Percentiles rank a stretch among this genome's conserved stretches.
Conservation (phyloP, 202 grass and related monocot genomes). For the Carex arenaria region DNA sequence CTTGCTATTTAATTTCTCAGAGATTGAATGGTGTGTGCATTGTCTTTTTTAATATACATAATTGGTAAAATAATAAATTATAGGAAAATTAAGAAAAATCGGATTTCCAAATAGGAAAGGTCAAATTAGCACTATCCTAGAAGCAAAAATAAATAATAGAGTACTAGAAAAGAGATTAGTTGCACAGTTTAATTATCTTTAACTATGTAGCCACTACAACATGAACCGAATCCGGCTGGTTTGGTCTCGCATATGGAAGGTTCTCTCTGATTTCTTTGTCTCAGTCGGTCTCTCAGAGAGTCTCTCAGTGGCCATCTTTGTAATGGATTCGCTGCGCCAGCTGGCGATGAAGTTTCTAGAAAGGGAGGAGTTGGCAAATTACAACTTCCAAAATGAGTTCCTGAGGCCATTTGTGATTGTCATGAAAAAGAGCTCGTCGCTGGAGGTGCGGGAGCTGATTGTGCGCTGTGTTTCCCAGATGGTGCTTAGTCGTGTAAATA, state of each 20-base stretch:
- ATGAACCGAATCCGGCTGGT: constrained; percentile 91
- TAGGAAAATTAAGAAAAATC: not conserved
- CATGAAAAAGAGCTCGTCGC: constrained; percentile 77
- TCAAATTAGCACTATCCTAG: not conserved
- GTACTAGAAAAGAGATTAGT: not conserved
- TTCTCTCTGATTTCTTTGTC: constrained; percentile 97
- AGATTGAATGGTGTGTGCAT: not conserved
- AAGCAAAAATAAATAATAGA: not conserved
- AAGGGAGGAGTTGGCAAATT: constrained; percentile 94
- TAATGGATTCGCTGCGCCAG: constrained; percentile 94
- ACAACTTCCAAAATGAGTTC: constrained; percentile 98
- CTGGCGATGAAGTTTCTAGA: constrained; percentile 97
- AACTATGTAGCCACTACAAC: constrained; percentile 84
- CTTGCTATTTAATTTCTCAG: constrained; percentile 19
- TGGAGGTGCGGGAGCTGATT: constrained; percentile 84
- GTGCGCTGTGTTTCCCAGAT: constrained; percentile 99
- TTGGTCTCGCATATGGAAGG: constrained; percentile 97
- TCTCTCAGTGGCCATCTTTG: constrained; percentile 94
- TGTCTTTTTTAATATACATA: not conserved
- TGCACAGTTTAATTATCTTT: constrained; percentile 16
- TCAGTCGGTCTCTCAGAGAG: constrained; percentile 88
- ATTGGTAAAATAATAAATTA: not conserved
- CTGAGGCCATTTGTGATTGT: constrained; percentile 88
- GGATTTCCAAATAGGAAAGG: not conserved
- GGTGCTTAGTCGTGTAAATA: constrained; percentile 87